Evolutionary conservation across 768 basidiomycete genomes (phyloP), one percentile per base, ranked within the genome.

Genomic region (Lactarius vividus): DNA sequence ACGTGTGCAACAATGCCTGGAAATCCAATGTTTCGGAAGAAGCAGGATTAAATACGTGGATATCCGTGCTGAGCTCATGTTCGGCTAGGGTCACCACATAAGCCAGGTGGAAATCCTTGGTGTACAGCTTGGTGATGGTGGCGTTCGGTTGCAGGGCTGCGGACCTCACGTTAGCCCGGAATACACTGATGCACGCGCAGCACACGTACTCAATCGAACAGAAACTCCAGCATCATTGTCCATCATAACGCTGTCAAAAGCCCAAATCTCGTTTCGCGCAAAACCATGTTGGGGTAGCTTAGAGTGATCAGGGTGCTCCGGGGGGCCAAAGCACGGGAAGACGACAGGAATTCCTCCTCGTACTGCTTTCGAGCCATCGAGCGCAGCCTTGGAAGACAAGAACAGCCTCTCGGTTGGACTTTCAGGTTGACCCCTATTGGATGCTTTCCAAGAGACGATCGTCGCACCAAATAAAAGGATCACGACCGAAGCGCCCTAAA

Each of bases 1-100:
- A 99, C 57, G 85, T 94, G 77, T 99, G 97, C 61, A 99, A 83
- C 54, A 98, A 82, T 1, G 94, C 91, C 75, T 99, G 97, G 80
- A 96, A 98, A 73, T 89, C 86, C 49, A 98, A 82, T 5, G 73
- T 68, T 52, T 83, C 80, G 0, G 78, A 72, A 3, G 76, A 75
- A 18, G 80, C 78, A 2, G 76, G 71, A 73, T 97, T 96, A 69
- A 81, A 81, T 68, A 98, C 89, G 72, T 91, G 88, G 7, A 97
- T 81, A 72, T 89, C 85, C 40, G 94, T 92, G 69, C 82, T 84
- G 69, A 98, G 81, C 71, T 89, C 83, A 72, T 91, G 82, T 68
- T 83, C 85, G 15, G 83, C 80, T 65, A 99, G 79, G 13, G 91
- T 91, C 55, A 98, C 89, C 56, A 92, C 85, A 74, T 95, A 98